These are phyloP conservation scores for Lupinus albus DNA, from an alignment of 306 rosid species.

Conservation along the genomic window DNA sequence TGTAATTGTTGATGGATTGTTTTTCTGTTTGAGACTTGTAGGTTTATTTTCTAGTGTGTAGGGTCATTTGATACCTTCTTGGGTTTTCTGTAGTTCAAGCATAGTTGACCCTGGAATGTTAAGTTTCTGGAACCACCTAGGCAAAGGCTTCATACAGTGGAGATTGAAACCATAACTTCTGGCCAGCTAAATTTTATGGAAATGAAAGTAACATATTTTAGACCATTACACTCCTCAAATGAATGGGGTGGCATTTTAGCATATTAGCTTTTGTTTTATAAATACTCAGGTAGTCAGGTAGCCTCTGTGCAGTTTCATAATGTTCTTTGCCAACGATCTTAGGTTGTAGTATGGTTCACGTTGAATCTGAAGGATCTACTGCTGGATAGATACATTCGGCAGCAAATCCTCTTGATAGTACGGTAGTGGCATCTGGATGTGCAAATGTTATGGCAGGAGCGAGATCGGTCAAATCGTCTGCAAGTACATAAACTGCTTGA, in stretches of 20 bases:
- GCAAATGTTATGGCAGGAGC: too few species aligned
- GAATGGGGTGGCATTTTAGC: slow-evolving; percentile 15
- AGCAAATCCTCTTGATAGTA: too few species aligned
- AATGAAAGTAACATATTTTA: slow-evolving; percentile 13
- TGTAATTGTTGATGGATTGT: slow-evolving; percentile 40
- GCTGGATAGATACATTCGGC: too few species aligned
- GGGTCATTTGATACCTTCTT: slow-evolving; percentile 32
- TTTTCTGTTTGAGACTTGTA: slow-evolving; percentile 36
- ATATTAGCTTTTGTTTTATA: too few species aligned
- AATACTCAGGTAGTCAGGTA: too few species aligned
- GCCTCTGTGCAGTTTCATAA: too few species aligned
- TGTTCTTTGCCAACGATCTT: too few species aligned
- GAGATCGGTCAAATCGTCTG: not conserved
- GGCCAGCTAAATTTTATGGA: slow-evolving; percentile 3
- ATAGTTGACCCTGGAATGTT: slow-evolving; percentile 30
- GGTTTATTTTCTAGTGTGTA: slow-evolving; percentile 44
- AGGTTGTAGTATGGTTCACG: too few species aligned
- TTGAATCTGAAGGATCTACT: too few species aligned
- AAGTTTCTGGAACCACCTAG: slow-evolving; percentile 3
- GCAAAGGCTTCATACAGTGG: slow-evolving; percentile 25
- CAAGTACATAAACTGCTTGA: not conserved
- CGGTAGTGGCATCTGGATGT: too few species aligned
- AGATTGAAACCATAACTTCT: slow-evolving; percentile 27
- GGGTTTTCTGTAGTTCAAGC: slow-evolving; percentile 32
- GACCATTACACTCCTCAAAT: not conserved